phyloP scores from a whole-genome alignment of 345 rosid genomes.

The Citrus hindsii region DNA sequence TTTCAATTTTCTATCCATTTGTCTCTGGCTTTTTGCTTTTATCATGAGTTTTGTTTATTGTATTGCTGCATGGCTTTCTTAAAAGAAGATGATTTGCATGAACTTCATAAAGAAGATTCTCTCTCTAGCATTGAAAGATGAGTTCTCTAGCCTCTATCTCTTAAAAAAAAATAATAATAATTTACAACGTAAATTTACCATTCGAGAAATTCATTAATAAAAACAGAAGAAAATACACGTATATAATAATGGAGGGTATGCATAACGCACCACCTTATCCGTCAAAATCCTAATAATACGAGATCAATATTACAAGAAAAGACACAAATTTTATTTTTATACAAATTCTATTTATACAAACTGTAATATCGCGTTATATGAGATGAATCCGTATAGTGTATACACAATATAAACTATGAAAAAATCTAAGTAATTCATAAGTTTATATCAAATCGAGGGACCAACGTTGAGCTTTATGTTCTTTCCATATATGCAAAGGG shows the following conservation, averaged over 20 bases:
- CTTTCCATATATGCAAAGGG: neutral
- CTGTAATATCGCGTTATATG: too few species aligned
- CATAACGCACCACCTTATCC: neutral
- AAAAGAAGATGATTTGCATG: constrained; percentile 57
- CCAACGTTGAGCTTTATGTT: neutral
- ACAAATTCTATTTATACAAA: too few species aligned
- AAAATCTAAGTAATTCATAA: neutral
- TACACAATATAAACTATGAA: too few species aligned
- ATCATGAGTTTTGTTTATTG: constrained; percentile 34
- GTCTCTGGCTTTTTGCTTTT: constrained; percentile 7
- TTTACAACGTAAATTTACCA: too few species aligned
- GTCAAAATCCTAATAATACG: neutral
- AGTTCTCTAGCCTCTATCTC: neutral
- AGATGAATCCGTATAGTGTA: too few species aligned
- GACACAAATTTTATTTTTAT: too few species aligned
- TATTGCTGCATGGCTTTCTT: constrained; percentile 63
- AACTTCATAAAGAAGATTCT: constrained; percentile 2
- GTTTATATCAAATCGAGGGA: neutral
- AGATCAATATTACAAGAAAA: too few species aligned
- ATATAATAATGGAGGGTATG: too few species aligned
- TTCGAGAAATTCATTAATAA: too few species aligned
- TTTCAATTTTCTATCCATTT: constrained; percentile 3
- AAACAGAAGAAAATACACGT: too few species aligned
- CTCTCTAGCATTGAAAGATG: neutral
- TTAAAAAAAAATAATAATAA: too few species aligned